Conservation (phyloP, 352 stramenopile species). For the Pythium inflatum region DNA sequence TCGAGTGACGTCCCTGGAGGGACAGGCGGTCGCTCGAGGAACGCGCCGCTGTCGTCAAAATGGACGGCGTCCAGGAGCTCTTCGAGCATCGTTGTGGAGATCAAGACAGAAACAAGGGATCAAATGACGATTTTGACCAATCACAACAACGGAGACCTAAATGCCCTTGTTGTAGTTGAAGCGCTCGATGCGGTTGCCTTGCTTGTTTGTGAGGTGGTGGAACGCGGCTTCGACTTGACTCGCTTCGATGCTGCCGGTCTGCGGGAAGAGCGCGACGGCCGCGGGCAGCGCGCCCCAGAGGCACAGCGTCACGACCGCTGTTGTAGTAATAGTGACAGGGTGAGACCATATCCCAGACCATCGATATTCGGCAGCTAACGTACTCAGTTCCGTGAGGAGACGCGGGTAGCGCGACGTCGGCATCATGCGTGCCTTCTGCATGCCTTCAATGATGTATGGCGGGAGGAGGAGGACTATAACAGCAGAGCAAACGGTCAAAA, state of each 20-base stretch:
- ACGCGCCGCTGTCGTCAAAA: constrained; percentile 36
- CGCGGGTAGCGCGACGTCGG: constrained; percentile 69
- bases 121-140: constrained; percentile 15
- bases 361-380: constrained; percentile 20
- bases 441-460: constrained; percentile 77
- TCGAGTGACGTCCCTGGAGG: neutral
- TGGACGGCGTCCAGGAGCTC: constrained; percentile 31
- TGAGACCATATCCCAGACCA: too few species aligned
- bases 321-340: neutral
- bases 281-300: constrained; percentile 80
- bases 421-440: constrained; percentile 80
- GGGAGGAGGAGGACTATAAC: constrained; percentile 75
- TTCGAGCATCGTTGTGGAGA: constrained; percentile 10
- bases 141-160: constrained; percentile 28
- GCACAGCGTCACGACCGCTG: constrained; percentile 71
- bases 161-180: constrained; percentile 89
- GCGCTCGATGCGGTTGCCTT: constrained; percentile 57
- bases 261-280: constrained; percentile 80
- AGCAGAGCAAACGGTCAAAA: neutral
- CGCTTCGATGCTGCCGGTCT: constrained; percentile 73
- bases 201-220: constrained; percentile 55
- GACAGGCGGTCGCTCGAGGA: constrained; percentile 16
- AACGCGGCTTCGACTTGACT: constrained; percentile 70
- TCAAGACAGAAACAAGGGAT: neutral
- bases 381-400: constrained; percentile 79